A percentile compares a stretch with the other conserved stretches of the same genome.
Conservation (phyloP, 805 yeast species). For the Metschnikowia cubensis region DNA sequence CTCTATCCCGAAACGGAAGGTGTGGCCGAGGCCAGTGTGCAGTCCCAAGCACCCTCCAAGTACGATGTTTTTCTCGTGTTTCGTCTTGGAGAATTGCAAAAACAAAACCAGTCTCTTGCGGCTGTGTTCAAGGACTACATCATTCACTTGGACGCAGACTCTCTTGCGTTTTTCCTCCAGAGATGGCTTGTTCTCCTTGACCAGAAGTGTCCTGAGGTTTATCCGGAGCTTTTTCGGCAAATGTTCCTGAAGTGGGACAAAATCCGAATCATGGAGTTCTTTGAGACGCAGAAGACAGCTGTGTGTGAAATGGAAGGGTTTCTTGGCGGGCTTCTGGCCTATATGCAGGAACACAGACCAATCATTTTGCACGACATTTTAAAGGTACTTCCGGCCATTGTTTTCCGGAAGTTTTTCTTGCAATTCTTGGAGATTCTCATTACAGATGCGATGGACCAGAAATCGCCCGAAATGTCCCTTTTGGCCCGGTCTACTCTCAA, state of each 20-base stretch:
- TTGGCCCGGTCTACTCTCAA: slow-evolving; percentile 24
- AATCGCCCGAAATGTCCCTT: not conserved
- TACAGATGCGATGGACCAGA: slow-evolving; percentile 3
- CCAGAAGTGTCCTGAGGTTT: slow-evolving; percentile 22
- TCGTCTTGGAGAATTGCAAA: slow-evolving; percentile 45
- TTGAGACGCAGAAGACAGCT: slow-evolving; percentile 1
- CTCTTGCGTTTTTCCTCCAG: slow-evolving; percentile 9
- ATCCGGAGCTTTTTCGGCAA: slow-evolving; percentile 6
- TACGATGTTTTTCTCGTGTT: slow-evolving; percentile 33
- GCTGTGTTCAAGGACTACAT: slow-evolving; percentile 4
- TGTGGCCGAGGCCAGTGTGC: slow-evolving; percentile 12
- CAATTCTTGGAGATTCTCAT: slow-evolving; percentile 1
- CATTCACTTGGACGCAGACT: slow-evolving; percentile 11
- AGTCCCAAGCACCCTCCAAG: not conserved
- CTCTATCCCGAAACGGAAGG: slow-evolving; percentile 27
- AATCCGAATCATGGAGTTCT: slow-evolving; percentile 1
- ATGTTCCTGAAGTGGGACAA: slow-evolving; percentile 1
- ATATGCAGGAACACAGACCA: not conserved
- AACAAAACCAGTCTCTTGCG: not conserved
- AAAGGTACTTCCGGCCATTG: slow-evolving; percentile 6
- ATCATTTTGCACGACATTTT: slow-evolving; percentile 5
- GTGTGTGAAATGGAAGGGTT: slow-evolving; percentile 13
- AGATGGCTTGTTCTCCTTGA: slow-evolving; percentile 57
- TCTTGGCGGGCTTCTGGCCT: slow-evolving; percentile 6
- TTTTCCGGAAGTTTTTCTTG: slow-evolving; percentile 12